Percentiles rank a stretch among this genome's conserved stretches.
phyloP scores from a whole-genome alignment of 768 basidiomycete genomes.

The Leccinum arenicola region DNA sequence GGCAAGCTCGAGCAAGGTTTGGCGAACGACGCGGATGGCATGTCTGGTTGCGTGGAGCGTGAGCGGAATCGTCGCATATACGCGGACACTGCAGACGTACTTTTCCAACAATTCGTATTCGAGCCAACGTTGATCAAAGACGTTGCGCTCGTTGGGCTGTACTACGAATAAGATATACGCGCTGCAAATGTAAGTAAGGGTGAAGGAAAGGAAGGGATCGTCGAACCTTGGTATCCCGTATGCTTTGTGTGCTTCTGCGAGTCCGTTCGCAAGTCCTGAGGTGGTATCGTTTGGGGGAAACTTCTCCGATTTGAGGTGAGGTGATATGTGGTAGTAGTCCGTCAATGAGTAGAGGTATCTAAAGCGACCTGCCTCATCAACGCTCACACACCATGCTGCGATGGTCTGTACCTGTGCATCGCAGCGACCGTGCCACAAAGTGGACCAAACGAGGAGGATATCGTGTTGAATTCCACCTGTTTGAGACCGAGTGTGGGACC shows the following conservation, averaged over 20 bases:
- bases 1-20: slow-evolving; percentile 70
- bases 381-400: too few relatives aligned
- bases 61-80: background rate
- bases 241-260: slow-evolving; percentile 76
- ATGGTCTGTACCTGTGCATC: slow-evolving; percentile 73
- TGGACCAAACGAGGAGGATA: slow-evolving; percentile 86
- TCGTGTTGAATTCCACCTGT: slow-evolving; percentile 98
- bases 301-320: slow-evolving; percentile 49
- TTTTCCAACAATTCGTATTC: slow-evolving; percentile 83
- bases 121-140: slow-evolving; percentile 89
- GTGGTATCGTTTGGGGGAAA: slow-evolving; percentile 76
- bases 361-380: background rate
- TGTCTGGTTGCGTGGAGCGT: slow-evolving; percentile 44
- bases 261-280: slow-evolving; percentile 64
- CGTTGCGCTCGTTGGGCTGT: slow-evolving; percentile 84
- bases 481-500: slow-evolving; percentile 51
- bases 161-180: slow-evolving; percentile 82
- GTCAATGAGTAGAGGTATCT: slow-evolving; percentile 72
- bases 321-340: slow-evolving; percentile 60
- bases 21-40: slow-evolving; percentile 69
- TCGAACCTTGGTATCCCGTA: slow-evolving; percentile 57
- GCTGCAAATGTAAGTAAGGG: slow-evolving; percentile 24
- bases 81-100: slow-evolving; percentile 39
- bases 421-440: slow-evolving; percentile 66
- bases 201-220: slow-evolving; percentile 3